Base-by-base conservation (phyloP, 345 rosid genomes). In the Pseudoturritis turrita region DNA sequence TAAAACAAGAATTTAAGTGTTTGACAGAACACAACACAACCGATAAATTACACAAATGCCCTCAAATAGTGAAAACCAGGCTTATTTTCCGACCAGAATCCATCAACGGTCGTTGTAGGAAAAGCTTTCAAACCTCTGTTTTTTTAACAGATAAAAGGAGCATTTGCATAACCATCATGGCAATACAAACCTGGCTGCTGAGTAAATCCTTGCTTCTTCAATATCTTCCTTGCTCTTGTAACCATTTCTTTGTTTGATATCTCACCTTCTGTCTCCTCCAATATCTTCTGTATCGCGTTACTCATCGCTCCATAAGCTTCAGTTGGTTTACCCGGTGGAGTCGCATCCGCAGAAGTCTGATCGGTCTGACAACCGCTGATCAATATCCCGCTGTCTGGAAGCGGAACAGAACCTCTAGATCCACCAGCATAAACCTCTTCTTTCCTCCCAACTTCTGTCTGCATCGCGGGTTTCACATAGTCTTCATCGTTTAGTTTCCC, bases 161-260 rank as follows among this genome's bases (percentile, higher is more conserved):
- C 80, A 43, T 85, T 76, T 18, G 82, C 80, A 58, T 82, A 86
- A 59, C 77, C n/a, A 75, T 90, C 96, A 46, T 88, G 55, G 81
- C 99, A 95, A 71, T 91, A 95, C 67, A 91, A 93, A 41, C 99
- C 99, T 33, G 99, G 99, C 37, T 76, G 87, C 90, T 95, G 99
- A 31, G 85, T 80, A 86, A 91, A 95, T 6, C 99, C 99, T 78
- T 85, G 93, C 62, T 59, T 80, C 85, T 83, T 57, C 67, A 95
- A 78, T 68, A 80, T 59, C 77, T 82, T 18, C 84, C 99, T 89
- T 0, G 97, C 90, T 53, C 74, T 81, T 14, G 39, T 2, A 47
- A 95, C 99, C 17, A 95, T 83, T 44, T 91, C 87, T 28, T 64
- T 65, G 56, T 91, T 87, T 11, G 89, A 57, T 45, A 91, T 73